These are phyloP conservation scores for Citrus hindsii DNA, from an alignment of 345 rosid genomes.

Conservation along the genomic window DNA sequence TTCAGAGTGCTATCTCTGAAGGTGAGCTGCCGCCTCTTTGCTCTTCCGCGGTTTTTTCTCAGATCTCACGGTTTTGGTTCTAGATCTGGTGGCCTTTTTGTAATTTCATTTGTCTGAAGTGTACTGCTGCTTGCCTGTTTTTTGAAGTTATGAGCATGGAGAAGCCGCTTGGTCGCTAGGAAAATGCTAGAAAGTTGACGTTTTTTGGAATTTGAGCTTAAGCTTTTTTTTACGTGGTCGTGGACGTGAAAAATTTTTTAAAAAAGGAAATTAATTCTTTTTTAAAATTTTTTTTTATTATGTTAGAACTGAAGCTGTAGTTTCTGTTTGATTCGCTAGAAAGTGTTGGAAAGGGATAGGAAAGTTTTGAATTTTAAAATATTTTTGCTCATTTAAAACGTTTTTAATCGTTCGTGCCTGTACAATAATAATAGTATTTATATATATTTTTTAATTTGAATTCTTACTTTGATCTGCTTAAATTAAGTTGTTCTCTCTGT, in stretches of 20 bases:
- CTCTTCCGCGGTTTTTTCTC: too few relatives aligned
- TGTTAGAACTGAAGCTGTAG: neutral
- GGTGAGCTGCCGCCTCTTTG: conserved; percentile 29
- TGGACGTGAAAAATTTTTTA: too few relatives aligned
- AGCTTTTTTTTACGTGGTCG: neutral
- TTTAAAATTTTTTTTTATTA: neutral
- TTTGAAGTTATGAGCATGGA: neutral
- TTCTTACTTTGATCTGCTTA: neutral
- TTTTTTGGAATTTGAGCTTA: neutral
- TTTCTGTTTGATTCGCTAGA: neutral
- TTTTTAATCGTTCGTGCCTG: too few relatives aligned
- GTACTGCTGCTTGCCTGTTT: neutral
- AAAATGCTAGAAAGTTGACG: neutral
- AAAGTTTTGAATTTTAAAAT: too few relatives aligned
- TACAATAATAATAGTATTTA: too few relatives aligned
- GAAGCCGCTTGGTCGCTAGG: neutral
- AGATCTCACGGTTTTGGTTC: neutral
- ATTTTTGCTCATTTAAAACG: too few relatives aligned
- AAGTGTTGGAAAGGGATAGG: neutral
- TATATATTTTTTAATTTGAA: too few relatives aligned
- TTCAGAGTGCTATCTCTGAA: conserved; percentile 80
- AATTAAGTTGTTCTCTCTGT: neutral
- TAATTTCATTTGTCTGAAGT: neutral
- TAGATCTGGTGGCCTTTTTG: conserved; percentile 4
- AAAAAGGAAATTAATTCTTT: neutral